Evolutionary conservation across 768 basidiomycete genomes (phyloP).

Genomic region (Panaeolus papilionaceus): DNA sequence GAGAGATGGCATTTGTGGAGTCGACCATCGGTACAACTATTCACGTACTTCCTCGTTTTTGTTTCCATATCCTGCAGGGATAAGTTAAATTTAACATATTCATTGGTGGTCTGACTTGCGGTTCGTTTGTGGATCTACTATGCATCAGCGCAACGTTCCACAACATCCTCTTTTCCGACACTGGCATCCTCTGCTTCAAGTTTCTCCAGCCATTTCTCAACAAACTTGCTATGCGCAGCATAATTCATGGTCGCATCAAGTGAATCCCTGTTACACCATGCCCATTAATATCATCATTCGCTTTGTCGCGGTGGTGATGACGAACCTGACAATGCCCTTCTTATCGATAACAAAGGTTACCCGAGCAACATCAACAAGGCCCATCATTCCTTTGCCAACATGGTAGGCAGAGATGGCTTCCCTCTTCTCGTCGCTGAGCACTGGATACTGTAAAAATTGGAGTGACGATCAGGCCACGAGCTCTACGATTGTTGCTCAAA

Average conservation of each 20-base stretch:
- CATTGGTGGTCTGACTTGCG: conserved; percentile 14
- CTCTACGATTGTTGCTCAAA: not conserved
- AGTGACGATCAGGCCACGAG: not conserved
- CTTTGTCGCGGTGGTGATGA: conserved; percentile 14
- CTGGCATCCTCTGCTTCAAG: conserved; percentile 47
- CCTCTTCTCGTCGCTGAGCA: conserved; percentile 75
- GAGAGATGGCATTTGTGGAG: no score
- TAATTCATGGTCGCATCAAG: conserved; percentile 67
- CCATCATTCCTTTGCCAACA: conserved; percentile 72
- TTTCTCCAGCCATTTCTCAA: conserved; percentile 68
- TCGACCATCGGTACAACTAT: no score
- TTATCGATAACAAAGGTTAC: conserved; percentile 81
- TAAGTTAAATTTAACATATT: not conserved
- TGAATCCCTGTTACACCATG: conserved; percentile 50
- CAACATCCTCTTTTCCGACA: conserved; percentile 19
- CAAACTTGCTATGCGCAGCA: conserved; percentile 73
- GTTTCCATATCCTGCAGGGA: not conserved
- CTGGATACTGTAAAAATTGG: conserved; percentile 61
- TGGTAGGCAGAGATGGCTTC: conserved; percentile 67
- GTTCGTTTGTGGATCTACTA: conserved; percentile 16
- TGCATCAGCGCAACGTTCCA: conserved; percentile 6
- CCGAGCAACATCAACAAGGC: conserved; percentile 62
- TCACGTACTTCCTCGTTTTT: no score
- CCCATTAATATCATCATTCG: conserved; percentile 9
- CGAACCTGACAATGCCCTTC: conserved; percentile 70